Base-by-base conservation (phyloP, 306 rosid genomes). In the Rosa rugosa region DNA sequence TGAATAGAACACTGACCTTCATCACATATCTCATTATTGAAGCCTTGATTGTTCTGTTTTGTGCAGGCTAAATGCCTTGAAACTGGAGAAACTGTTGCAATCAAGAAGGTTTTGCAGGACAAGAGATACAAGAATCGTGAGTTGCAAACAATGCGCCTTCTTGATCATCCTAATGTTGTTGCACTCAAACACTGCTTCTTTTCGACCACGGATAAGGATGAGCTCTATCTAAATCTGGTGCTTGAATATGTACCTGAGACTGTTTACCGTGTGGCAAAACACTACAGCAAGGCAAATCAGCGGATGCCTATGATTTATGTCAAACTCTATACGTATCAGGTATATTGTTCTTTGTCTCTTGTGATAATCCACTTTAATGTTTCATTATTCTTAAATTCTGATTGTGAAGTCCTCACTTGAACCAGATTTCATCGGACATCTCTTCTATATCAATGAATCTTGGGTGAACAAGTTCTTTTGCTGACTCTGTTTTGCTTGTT, bases 111-210 rank as follows among this genome's bases (percentile, higher is more conserved):
- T 57, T 79, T 89, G 82, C 91, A 85, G 80, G 93, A 89, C 82
- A 89, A 87, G 80, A 89, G 93, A 79, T 89, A 87, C 59, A 90
- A 90, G 86, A 90, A 90, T 54, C 87, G 95, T 20, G 91, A 90
- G 79, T 69, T 90, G 89, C 95, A 90, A 80, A 90, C 92, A 41
- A 90, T 90, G 95, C 87, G 91, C 79, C 95, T 90, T 79, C 90
- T 90, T 63, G 92, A 90, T 79, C 92, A 90, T 80, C 95, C 91
- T 50, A 88, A 88, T 85, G 85, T 90, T 54, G 91, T 88, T 62
- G 86, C 95, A 17, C 90, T 90, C 80, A 90, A 90, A 40, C 95
- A 90, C 38, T 90, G 91, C 79, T 88, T 88, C 90, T 88, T 88
- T 82, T 90, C 92, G 3, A 87, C 95, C 46, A 85, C 92, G 23